Evolutionary conservation across 805 yeast genomes (phyloP).

Genomic region (Candida mattraensis): DNA sequence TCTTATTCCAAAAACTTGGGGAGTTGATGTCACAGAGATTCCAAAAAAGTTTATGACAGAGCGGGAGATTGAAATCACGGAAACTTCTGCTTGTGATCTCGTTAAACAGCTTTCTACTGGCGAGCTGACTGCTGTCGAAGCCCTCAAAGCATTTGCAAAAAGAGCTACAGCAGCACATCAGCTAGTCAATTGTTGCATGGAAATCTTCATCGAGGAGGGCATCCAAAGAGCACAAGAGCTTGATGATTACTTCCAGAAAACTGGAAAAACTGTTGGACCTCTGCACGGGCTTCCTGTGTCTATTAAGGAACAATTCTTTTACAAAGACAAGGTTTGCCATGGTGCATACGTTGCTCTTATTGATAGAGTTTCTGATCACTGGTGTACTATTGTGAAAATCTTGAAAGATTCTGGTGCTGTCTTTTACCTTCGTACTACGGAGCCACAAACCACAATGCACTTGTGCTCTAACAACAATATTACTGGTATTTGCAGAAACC

Average conservation of each 20-base stretch:
- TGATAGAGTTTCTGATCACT: conserved; percentile 40
- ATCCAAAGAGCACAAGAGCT: conserved; percentile 47
- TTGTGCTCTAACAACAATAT: conserved; percentile 2
- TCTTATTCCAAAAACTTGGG: conserved; percentile 17
- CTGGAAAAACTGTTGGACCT: conserved; percentile 53
- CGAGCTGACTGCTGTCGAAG: conserved; percentile 41
- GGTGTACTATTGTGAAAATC: conserved; percentile 40
- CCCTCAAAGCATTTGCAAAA: conserved; percentile 46
- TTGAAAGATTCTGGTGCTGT: conserved; percentile 42
- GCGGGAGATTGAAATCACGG: conserved; percentile 45
- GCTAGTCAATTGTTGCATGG: conserved; percentile 48
- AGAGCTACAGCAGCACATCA: conserved; percentile 51
- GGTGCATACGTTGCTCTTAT: conserved; percentile 47
- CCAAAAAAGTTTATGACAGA: conserved; percentile 34
- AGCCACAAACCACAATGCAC: conserved; percentile 4
- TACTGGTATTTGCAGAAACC: conserved; percentile 4
- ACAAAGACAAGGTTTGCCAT: conserved; percentile 51
- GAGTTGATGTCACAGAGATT: conserved; percentile 28
- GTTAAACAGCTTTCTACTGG: conserved; percentile 38
- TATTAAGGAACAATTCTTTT: conserved; percentile 54
- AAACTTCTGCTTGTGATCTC: conserved; percentile 35
- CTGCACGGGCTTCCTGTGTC: conserved; percentile 66
- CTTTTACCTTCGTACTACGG: conserved; percentile 3
- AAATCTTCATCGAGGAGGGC: conserved; percentile 48
- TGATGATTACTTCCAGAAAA: conserved; percentile 46